phyloP scores from a whole-genome alignment of 2,329 filamentous ascomycete genomes.

The Arachnomyces sp. region DNA sequence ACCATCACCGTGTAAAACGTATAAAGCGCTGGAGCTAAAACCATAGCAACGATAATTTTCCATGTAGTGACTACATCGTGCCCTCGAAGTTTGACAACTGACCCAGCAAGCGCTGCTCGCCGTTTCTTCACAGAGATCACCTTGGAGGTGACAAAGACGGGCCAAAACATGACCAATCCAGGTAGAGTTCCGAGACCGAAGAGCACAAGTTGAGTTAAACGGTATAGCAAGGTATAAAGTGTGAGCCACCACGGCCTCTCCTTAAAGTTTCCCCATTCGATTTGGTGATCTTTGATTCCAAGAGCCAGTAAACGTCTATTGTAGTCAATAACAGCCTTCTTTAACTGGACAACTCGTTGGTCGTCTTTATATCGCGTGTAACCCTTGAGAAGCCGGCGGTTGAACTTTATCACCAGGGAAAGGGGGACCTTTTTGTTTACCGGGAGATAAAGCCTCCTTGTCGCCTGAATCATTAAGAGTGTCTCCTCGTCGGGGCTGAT shows the following conservation, averaged over 20 bases:
- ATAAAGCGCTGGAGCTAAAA: slow-evolving; percentile 66
- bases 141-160: slow-evolving; percentile 68
- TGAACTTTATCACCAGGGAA: slow-evolving; percentile 78
- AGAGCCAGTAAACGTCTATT: slow-evolving; percentile 70
- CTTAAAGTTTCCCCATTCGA: slow-evolving; percentile 56
- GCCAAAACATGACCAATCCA: slow-evolving; percentile 67
- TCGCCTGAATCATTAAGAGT: slow-evolving; percentile 79
- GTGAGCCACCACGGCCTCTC: slow-evolving; percentile 64
- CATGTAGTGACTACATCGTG: slow-evolving; percentile 74
- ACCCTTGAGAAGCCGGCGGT: slow-evolving; percentile 70
- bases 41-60: slow-evolving; percentile 70
- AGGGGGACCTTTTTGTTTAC: slow-evolving; percentile 77
- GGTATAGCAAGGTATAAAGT: slow-evolving; percentile 63
- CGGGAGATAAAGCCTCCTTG: slow-evolving; percentile 73
- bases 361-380: slow-evolving; percentile 80
- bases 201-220: slow-evolving; percentile 62
- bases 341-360: slow-evolving; percentile 62
- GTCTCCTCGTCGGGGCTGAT: slow-evolving; percentile 83
- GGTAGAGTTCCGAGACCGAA: slow-evolving; percentile 67
- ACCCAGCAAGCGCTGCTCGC: slow-evolving; percentile 64
- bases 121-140: slow-evolving; percentile 66
- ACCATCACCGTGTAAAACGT: slow-evolving; percentile 63
- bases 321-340: slow-evolving; percentile 64
- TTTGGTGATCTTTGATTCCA: slow-evolving; percentile 75
- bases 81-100: slow-evolving; percentile 69